Conservation (phyloP, 495 filamentous ascomycete genomes). For the Astrothelium subdiscretum region DNA sequence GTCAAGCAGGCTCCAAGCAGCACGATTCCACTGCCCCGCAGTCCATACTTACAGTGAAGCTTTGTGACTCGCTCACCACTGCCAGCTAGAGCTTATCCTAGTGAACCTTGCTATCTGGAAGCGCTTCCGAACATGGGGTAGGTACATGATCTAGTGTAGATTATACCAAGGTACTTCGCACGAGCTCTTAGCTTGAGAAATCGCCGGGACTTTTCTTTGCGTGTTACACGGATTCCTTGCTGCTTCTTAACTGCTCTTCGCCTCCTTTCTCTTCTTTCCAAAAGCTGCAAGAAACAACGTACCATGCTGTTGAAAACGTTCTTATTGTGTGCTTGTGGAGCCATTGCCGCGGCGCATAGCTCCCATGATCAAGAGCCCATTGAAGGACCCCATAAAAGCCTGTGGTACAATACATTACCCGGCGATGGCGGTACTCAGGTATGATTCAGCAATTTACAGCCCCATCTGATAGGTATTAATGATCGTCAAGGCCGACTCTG, state of each 20-base stretch:
- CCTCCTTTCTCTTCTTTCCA: slow-evolving; percentile 24
- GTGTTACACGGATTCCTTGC: not conserved
- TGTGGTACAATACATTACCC: slow-evolving; percentile 56
- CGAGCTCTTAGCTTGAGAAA: not conserved
- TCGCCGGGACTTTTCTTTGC: slow-evolving; percentile 12
- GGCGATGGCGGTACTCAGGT: slow-evolving; percentile 61
- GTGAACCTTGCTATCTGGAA: not conserved
- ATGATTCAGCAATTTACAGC: slow-evolving; percentile 6
- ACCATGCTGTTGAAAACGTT: slow-evolving; percentile 14
- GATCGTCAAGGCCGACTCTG: slow-evolving; percentile 47
- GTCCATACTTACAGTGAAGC: not conserved
- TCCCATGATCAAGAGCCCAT: slow-evolving; percentile 43
- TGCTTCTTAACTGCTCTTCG: not conserved
- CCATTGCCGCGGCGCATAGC: slow-evolving; percentile 37
- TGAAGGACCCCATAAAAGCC: slow-evolving; percentile 42
- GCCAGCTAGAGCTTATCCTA: not conserved
- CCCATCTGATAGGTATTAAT: not conserved
- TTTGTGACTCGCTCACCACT: not conserved
- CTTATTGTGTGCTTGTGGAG: slow-evolving; percentile 20
- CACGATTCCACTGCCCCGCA: no score
- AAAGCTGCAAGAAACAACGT: not conserved
- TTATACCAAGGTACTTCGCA: not conserved
- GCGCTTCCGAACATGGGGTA: not conserved
- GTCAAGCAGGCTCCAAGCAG: not conserved
- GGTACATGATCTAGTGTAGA: not conserved